These are phyloP conservation scores for Calocybe indica DNA, from an alignment of 768 basidiomycete species.

Conservation along the genomic window DNA sequence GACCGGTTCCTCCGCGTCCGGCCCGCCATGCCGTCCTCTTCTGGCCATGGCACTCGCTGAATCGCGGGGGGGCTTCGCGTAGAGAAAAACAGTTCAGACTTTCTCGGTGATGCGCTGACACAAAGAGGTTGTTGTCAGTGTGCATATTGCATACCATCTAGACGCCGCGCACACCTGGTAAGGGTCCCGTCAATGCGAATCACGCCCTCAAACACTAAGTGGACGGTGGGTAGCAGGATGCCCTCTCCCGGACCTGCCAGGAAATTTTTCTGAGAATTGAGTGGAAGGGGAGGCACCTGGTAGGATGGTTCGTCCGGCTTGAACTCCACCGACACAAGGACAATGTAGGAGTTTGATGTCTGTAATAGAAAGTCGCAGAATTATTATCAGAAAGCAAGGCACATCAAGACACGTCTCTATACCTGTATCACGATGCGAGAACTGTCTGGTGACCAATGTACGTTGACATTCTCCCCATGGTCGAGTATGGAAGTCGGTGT, in stretches of 20 bases:
- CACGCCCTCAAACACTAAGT: conserved; percentile 75
- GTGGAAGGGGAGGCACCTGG: conserved; percentile 43
- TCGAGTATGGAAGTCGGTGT: conserved; percentile 71
- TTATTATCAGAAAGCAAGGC: background rate
- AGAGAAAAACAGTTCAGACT: conserved; percentile 64
- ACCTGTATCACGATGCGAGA: conserved; percentile 77
- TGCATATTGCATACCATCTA: background rate
- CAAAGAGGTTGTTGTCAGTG: conserved; percentile 2
- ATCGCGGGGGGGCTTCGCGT: conserved; percentile 70
- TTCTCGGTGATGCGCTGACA: conserved; percentile 68
- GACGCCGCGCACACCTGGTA: conserved; percentile 43
- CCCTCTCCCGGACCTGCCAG: conserved; percentile 79
- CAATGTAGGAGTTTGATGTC: conserved; percentile 78
- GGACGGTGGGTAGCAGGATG: conserved; percentile 58
- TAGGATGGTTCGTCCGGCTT: conserved; percentile 50
- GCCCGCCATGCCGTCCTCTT: conserved; percentile 27
- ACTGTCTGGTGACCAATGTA: conserved; percentile 83
- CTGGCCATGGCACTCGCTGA: conserved; percentile 84
- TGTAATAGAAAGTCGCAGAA: conserved; percentile 21
- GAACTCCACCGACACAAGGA: conserved; percentile 65
- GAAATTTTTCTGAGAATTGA: conserved; percentile 60
- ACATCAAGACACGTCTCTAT: conserved; percentile 13
- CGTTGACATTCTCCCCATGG: conserved; percentile 75
- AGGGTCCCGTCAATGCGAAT: conserved; percentile 72
- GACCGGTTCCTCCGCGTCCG: conserved; percentile 29